Base-by-base conservation (phyloP, 768 basidiomycete species). In the Phallus indusiatus region DNA sequence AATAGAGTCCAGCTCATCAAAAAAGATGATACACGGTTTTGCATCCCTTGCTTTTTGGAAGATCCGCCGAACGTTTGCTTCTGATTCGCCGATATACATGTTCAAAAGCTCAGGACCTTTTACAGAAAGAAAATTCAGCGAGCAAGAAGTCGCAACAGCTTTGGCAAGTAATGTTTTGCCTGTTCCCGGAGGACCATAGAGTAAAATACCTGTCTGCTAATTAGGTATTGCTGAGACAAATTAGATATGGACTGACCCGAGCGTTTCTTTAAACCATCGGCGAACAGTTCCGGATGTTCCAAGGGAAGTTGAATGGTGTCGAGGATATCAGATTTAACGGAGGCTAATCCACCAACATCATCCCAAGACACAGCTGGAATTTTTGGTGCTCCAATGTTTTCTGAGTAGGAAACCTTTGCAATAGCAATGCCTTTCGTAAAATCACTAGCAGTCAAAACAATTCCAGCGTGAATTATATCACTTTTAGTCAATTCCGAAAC, bases 81-180 rank as follows among this genome's bases (percentile, higher is more conserved):
- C 94, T 11, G 92, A 94, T 72, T 96, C 94, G 60, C 94, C 94
- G 65, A 97, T 95, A 72, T 95, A 97, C 94, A 97, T 97, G 72
- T 95, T 95, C 54, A 96, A 81, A 37, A 97, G 73, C 67, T 97
- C 94, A 2, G 94, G 94, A 0, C 94, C 94, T 70, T 97, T 96
- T 66, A 96, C 84, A n/a, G 92, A 94, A 73, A 97, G 88, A 72
- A 97, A 96, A 70, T 96, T 96, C 64, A 96, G 79, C 22, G 92
- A 87, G 69, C 89, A 96, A 1, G 92, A 91, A 0, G 94, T 96
- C 21, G 94, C 94, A 46, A 97, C 94, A 11, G 94, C 94, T 72
- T 97, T 97, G 9, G 94, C 94, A 50, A 97, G 81, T 7, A 97
- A 72, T 0, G 94, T 97, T 71, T 97, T 97, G 1, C 94, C 94